These are phyloP conservation scores for Fusarium oxysporum DNA, from an alignment of 2,329 filamentous ascomycete species.

Conservation along the genomic window DNA sequence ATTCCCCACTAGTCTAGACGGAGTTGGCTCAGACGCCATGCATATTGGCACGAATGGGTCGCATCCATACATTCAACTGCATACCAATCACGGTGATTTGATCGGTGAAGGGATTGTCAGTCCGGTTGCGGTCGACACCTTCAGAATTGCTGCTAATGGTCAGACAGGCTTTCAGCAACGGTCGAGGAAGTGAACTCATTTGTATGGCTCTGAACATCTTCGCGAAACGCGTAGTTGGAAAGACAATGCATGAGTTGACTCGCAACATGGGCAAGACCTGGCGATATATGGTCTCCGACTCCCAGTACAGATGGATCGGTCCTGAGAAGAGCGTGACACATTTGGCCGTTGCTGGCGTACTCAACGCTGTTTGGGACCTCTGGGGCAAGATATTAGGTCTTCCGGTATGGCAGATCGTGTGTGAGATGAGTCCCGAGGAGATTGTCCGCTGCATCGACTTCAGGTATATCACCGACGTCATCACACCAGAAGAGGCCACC, in stretches of 20 bases:
- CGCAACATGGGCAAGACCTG: neutral
- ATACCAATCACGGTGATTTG: neutral
- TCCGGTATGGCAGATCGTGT: neutral
- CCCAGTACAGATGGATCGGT: neutral
- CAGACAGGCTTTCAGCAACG: neutral
- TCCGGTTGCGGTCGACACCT: rapidly evolving
- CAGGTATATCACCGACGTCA: neutral
- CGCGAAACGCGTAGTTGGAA: neutral
- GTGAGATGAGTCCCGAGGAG: neutral
- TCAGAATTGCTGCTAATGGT: neutral
- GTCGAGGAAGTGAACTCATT: neutral
- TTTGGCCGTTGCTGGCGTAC: neutral
- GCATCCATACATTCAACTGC: neutral
- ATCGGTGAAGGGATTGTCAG: neutral
- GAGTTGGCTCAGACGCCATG: neutral
- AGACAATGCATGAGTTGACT: neutral
- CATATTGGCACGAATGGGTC: neutral
- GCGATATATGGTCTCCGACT: neutral
- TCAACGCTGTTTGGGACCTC: neutral
- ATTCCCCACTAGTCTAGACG: neutral
- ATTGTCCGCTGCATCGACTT: neutral
- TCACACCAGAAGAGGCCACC: neutral
- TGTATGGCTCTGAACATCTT: neutral
- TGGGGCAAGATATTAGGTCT: neutral
- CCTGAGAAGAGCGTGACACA: neutral